Conservation (phyloP, 148 eudicot species). For the Chenopodium quinoa region DNA sequence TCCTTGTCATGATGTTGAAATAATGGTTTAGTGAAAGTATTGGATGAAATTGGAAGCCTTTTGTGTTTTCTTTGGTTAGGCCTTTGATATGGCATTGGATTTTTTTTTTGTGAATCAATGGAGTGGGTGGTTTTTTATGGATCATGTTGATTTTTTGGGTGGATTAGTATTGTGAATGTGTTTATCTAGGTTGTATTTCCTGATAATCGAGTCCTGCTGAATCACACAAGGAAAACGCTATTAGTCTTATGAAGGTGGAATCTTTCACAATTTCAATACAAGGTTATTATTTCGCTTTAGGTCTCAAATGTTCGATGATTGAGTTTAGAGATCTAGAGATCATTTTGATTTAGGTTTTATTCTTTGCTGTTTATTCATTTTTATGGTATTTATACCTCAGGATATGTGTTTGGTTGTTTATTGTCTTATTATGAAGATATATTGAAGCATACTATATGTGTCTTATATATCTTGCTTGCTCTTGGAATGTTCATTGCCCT, state of each 20-base stretch:
- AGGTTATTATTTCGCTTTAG: no score
- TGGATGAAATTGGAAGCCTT: background rate
- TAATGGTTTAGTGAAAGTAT: background rate
- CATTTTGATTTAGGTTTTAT: background rate
- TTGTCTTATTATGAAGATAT: background rate
- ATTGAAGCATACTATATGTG: background rate
- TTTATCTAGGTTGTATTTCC: background rate
- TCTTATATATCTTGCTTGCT: background rate
- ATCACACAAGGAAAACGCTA: no score
- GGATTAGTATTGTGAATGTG: background rate
- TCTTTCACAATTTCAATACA: no score
- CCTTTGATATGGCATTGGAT: background rate
- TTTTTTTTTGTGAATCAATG: background rate
- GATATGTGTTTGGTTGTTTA: background rate
- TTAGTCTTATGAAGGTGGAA: no score
- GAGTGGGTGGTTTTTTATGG: background rate
- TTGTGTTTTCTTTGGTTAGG: background rate
- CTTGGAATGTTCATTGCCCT: background rate
- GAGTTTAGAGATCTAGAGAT: background rate
- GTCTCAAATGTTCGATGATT: background rate
- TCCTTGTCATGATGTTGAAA: background rate
- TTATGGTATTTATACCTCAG: background rate
- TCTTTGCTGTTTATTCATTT: background rate
- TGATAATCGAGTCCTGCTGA: background rate
- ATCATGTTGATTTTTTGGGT: background rate